phyloP scores from a whole-genome alignment of 2,329 filamentous ascomycete genomes.

The Penicillium frequentans region DNA sequence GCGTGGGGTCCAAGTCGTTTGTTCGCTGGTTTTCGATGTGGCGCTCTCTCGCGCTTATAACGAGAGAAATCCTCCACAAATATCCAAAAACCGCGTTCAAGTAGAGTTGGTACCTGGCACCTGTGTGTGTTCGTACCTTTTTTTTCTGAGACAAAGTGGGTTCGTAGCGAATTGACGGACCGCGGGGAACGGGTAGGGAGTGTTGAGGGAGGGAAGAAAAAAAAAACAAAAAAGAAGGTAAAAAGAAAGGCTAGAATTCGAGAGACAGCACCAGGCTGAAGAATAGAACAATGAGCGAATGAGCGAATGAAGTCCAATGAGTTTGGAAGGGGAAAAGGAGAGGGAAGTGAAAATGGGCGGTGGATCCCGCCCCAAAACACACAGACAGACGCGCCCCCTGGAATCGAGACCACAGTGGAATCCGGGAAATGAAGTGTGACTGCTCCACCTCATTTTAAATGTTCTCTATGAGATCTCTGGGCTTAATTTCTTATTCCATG shows the following conservation, averaged over 20 bases:
- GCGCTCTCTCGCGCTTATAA: not conserved
- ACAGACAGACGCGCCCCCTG: constrained; percentile 1
- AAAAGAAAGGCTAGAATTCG: constrained; percentile 11
- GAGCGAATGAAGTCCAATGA: constrained; percentile 11
- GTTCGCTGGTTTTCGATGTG: not conserved
- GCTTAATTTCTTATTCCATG: not conserved
- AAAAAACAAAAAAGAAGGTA: constrained; percentile 6
- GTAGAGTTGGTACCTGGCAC: not conserved
- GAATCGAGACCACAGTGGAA: constrained; percentile 2
- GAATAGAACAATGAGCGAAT: constrained; percentile 32
- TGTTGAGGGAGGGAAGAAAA: constrained; percentile 9
- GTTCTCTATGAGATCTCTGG: not conserved
- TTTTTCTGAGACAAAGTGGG: constrained; percentile 13
- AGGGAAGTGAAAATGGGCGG: constrained; percentile 10
- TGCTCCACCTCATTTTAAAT: not conserved
- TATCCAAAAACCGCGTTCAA: not conserved
- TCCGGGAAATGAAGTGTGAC: constrained; percentile 2
- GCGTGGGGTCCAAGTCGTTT: constrained; percentile 11
- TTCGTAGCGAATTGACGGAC: not conserved
- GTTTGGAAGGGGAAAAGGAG: constrained; percentile 5
- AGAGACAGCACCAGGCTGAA: constrained; percentile 29
- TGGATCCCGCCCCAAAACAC: constrained; percentile 4
- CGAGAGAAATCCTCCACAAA: not conserved
- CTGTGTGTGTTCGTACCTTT: constrained; percentile 19
- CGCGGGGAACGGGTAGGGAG: not conserved